Conservation (phyloP, 345 rosid species). For the Gossypium thurberi region DNA sequence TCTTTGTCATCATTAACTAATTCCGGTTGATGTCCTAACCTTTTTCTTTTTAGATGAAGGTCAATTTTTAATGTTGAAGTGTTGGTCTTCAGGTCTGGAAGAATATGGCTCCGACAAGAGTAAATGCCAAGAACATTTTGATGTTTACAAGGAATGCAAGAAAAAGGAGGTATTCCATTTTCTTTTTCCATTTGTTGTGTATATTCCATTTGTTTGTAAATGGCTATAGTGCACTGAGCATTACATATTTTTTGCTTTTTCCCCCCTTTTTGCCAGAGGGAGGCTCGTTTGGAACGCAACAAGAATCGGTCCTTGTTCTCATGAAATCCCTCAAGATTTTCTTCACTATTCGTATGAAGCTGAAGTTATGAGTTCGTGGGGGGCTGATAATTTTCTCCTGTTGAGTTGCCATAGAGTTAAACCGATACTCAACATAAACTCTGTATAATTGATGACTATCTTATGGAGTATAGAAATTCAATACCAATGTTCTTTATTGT, state of each 20-base stretch:
- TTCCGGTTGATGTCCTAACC: not conserved
- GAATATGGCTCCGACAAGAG: slow-evolving; percentile 76
- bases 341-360: not conserved
- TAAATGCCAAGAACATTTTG: slow-evolving; percentile 90
- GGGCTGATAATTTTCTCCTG: not conserved
- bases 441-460: not conserved
- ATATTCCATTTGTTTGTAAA: not conserved
- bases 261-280: slow-evolving; percentile 48
- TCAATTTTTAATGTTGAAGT: not conserved
- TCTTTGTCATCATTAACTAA: not conserved
- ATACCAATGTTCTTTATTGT: not conserved
- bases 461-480: not conserved
- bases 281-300: slow-evolving; percentile 90
- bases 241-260: not conserved
- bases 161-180: slow-evolving; percentile 64
- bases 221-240: not conserved
- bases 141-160: slow-evolving; percentile 93
- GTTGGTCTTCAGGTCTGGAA: slow-evolving; percentile 68
- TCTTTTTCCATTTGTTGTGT: not conserved
- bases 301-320: slow-evolving; percentile 70
- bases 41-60: not conserved
- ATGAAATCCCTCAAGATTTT: slow-evolving; percentile 25
- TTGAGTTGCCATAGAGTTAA: not conserved
- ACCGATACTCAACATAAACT: not conserved
- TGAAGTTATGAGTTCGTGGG: not conserved